Evolutionary conservation across 2,329 filamentous ascomycete genomes (phyloP), one percentile per base, ranked within the genome.

Genomic region (Cladorrhinum sp.): DNA sequence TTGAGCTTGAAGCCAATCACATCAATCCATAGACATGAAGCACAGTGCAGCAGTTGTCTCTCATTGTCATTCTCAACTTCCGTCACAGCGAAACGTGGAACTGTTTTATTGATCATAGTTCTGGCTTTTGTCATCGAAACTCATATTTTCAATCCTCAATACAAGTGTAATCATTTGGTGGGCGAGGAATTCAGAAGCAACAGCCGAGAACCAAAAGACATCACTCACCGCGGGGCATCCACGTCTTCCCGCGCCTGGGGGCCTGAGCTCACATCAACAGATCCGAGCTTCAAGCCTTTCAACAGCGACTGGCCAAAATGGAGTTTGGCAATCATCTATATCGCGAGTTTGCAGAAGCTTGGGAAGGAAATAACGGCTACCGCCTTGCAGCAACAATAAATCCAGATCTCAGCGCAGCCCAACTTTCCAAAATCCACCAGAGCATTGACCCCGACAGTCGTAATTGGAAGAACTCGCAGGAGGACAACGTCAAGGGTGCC

Each of bases 381-480:
- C 80, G 81, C 54, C 83, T 98, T 39, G 89, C 92, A 20, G 82
- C 85, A 62, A 90, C 90, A 9, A 79, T 98, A 61, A 88, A 85
- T 14, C 93, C 94, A 36, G 80, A 89, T 61, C 75, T 89, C 54
- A 84, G 89, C 3, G 69, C 79, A 42, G 80, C 86, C 60, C 86
- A 86, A 60, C 78, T 97, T 49, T 82, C 83, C 69, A 82, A 82
- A 48, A 88, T 97, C 68, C 87, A 86, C 76, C 84, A 86, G 67
- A 86, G 86, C 68, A 89, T 89, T 51, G 91, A 90, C 71, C 75
- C 81, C 53, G 81, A 85, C 66, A 85, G 84, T 68, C 79, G 87
- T 55, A 86, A 86, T 20, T 87, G 86, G 76, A 84, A 86, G 67
- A 86, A 86, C 68, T 89, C 89, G 51, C 91, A 90, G 71, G 75